Evolutionary conservation across 139 green algal genomes (phyloP), one percentile per base, ranked within the genome.

Genomic region (Astrephomene gubernaculifera): DNA sequence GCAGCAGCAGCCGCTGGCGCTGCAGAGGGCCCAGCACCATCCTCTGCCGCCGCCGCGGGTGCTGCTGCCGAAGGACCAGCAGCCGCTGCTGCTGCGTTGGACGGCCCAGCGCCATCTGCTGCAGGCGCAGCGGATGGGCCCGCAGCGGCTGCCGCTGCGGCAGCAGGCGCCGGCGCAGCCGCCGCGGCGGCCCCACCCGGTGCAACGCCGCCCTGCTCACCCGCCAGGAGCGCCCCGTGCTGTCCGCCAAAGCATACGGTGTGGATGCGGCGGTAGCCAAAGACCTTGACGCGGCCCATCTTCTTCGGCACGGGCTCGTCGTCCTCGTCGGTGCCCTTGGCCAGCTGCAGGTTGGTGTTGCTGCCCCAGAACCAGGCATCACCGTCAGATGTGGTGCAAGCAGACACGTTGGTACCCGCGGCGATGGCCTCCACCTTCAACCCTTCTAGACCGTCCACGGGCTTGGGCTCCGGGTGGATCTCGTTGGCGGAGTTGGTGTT

Each of bases 281-380:
- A 94, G 49, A 83, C 83, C 88, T 89, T 91, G 53, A 85, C 79
- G 49, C 88, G 81, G 45, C 81, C 85, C 68, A 96, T 73, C 88
- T 92, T 92, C 52, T 89, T 61, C 0, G 94, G 93, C 70, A 95
- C 65, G 4, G 92, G 5, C 68, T 92, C 89, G 74, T 97, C 93
- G 45, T 94, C 92, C 27, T 95, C 94, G n/a, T 91, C 89, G 22
- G 95, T 88, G 39, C 94, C 94, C 83, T 97, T 97, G 71, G 92
- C 95, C 67, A 97, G 90, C 88, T 98, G 95, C 79, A 88, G 89
- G 86, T 91, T 96, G 38, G 90, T 92, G 76, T 95, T 94, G 87
- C 90, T 94, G 83, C 95, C 95, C 95, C 95, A 98, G 64, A 96
- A 69, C 71, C 82, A 97, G 35, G 83, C 83, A 22, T 81, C 71